phyloP scores from a whole-genome alignment of 2,329 filamentous ascomycete species.

The Cadophora sp. region DNA sequence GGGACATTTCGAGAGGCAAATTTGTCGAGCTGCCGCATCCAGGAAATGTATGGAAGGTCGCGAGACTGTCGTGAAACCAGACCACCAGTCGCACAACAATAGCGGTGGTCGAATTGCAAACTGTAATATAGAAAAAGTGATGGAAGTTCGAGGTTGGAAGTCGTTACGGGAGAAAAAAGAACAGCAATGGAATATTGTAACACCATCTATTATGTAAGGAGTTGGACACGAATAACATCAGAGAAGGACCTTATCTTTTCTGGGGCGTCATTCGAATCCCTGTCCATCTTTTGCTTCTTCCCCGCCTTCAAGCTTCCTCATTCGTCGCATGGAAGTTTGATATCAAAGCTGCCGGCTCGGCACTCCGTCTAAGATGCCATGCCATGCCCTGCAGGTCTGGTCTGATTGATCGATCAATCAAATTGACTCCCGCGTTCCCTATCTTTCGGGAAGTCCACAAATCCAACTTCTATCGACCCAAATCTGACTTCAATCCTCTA shows the following conservation, averaged over 20 bases:
- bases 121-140: conserved; percentile 15
- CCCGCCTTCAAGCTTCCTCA: conserved; percentile 1
- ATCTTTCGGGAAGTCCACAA: not conserved
- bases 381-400: conserved; percentile 4
- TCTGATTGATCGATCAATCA: conserved; percentile 8
- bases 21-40: not conserved
- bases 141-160: conserved; percentile 14
- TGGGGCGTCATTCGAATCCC: conserved; percentile 8
- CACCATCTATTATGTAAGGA: conserved; percentile 23
- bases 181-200: conserved; percentile 19
- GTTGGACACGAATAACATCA: conserved; percentile 18
- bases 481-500: not conserved
- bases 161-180: conserved; percentile 1
- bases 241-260: conserved; percentile 22
- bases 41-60: not conserved
- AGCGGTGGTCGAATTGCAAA: conserved; percentile 9
- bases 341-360: conserved; percentile 4
- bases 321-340: conserved; percentile 8
- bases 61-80: conserved; percentile 7
- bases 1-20: not conserved
- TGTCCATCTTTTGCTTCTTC: conserved; percentile 7
- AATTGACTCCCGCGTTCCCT: not conserved
- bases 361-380: not conserved
- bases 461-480: not conserved
- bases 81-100: conserved; percentile 9